Percentiles rank a stretch among this genome's conserved stretches.
phyloP scores from a whole-genome alignment of 345 rosid species.

The Lepidium africanum region DNA sequence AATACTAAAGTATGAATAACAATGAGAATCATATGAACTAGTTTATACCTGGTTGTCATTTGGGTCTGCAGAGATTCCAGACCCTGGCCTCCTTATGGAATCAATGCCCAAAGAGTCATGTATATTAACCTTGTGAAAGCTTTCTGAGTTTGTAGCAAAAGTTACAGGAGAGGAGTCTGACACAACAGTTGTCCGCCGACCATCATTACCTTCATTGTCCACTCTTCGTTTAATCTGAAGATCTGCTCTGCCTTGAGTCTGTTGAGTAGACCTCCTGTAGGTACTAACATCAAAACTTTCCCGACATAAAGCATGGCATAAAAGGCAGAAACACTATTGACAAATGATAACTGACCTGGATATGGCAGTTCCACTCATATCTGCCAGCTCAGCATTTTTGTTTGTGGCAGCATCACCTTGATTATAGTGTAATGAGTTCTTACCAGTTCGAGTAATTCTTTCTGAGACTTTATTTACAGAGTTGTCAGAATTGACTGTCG shows the following conservation, averaged over 20 bases:
- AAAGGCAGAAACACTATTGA: conserved; percentile 12
- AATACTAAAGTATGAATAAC: not conserved
- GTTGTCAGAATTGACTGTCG: conserved; percentile 27
- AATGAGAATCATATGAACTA: conserved; percentile 6
- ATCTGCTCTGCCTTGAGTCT: conserved; percentile 46
- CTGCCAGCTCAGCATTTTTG: conserved; percentile 32
- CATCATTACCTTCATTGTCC: conserved; percentile 46
- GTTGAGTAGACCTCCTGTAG: conserved; percentile 63
- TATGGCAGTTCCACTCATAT: conserved; percentile 3
- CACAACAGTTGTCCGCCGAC: conserved; percentile 38
- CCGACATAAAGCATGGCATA: conserved; percentile 22
- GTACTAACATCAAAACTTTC: conserved; percentile 29
- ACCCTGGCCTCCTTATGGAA: conserved; percentile 31
- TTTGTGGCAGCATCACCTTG: conserved; percentile 35
- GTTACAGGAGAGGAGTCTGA: conserved; percentile 28
- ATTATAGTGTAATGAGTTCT: conserved; percentile 27
- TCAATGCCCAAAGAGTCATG: conserved; percentile 28
- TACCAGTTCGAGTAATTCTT: conserved; percentile 31
- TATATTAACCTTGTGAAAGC: conserved; percentile 28
- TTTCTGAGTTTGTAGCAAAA: conserved; percentile 32
- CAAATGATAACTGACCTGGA: conserved; percentile 51
- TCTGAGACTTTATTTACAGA: conserved; percentile 33
- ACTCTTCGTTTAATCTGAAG: conserved; percentile 51
- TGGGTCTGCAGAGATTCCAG: conserved; percentile 36
- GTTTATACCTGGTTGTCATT: conserved; percentile 52